phyloP scores from a whole-genome alignment of 75 land plant species.

The Gnetum montanum region DNA sequence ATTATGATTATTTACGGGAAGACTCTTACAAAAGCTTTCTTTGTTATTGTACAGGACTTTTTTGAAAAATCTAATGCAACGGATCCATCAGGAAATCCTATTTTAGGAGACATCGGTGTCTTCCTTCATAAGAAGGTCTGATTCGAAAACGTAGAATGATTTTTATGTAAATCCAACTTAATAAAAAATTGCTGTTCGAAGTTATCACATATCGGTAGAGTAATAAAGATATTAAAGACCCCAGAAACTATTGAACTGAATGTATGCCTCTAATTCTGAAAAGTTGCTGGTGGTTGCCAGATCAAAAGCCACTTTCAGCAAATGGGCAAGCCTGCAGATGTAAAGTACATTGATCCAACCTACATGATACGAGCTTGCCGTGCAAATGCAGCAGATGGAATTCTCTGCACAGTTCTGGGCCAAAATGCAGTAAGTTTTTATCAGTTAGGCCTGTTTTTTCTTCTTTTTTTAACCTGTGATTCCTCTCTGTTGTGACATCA shows the following conservation, averaged over 20 bases:
- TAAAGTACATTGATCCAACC: constrained; percentile 97
- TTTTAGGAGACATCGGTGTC: constrained; percentile 81
- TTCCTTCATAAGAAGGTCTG: no score
- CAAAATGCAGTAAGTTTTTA: constrained; percentile 84
- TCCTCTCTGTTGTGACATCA: no score
- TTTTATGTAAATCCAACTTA: no score
- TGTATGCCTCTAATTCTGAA: no score
- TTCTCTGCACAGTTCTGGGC: constrained; percentile 90
- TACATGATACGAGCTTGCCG: constrained; percentile 95
- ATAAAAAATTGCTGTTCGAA: no score
- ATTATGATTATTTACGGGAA: no score
- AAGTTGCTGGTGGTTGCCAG: constrained; percentile 22
- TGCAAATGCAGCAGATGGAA: constrained; percentile 86
- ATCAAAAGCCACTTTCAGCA: constrained; percentile 66
- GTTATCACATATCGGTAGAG: no score
- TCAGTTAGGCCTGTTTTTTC: background rate
- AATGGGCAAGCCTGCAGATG: constrained; percentile 60
- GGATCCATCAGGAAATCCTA: constrained; percentile 90
- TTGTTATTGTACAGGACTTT: constrained; percentile 51
- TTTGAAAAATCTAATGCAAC: constrained; percentile 57
- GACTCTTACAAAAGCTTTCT: no score
- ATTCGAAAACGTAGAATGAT: no score
- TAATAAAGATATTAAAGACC: no score
- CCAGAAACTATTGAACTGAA: no score
- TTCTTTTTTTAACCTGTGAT: no score